Evolutionary conservation across 1,284 basidiomycete genomes (phyloP).

Genomic region (Apiotrichum veenhuisii): DNA sequence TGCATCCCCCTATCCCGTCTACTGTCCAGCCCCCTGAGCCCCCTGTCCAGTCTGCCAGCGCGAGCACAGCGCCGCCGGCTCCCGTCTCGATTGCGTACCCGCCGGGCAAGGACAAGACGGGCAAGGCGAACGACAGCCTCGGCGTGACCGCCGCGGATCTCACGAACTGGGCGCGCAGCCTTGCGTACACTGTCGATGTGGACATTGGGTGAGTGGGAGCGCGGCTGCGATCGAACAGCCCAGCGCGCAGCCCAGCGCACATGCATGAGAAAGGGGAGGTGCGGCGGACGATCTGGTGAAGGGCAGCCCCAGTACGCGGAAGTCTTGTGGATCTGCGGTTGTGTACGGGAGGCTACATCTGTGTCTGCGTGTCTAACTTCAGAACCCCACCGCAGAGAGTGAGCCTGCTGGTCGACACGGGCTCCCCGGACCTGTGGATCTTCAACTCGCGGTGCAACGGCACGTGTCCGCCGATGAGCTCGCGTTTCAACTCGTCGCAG

Average conservation of each 20-base stretch:
- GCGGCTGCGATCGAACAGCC: no score
- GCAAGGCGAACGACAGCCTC: not conserved
- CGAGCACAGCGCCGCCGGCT: no score
- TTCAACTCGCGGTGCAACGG: not conserved
- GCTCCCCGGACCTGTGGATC: not conserved
- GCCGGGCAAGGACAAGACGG: not conserved
- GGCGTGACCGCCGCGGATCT: not conserved
- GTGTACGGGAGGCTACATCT: no score
- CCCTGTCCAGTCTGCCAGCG: no score
- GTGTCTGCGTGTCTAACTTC: not conserved
- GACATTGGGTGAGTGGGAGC: slow-evolving; percentile 2
- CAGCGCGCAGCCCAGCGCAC: no score
- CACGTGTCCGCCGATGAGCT: not conserved
- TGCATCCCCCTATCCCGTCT: no score
- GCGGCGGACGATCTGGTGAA: no score
- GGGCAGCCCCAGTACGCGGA: no score
- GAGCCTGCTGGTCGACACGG: not conserved
- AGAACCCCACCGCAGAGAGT: not conserved
- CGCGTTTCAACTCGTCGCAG: not conserved
- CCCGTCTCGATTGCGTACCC: no score
- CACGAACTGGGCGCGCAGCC: not conserved
- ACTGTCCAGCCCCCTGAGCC: no score
- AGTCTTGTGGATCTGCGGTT: no score
- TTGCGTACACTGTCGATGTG: not conserved
- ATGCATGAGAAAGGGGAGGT: no score